These are phyloP conservation scores for Aspergillus kassunensis DNA, from an alignment of 495 filamentous ascomycete species.

Conservation along the genomic window DNA sequence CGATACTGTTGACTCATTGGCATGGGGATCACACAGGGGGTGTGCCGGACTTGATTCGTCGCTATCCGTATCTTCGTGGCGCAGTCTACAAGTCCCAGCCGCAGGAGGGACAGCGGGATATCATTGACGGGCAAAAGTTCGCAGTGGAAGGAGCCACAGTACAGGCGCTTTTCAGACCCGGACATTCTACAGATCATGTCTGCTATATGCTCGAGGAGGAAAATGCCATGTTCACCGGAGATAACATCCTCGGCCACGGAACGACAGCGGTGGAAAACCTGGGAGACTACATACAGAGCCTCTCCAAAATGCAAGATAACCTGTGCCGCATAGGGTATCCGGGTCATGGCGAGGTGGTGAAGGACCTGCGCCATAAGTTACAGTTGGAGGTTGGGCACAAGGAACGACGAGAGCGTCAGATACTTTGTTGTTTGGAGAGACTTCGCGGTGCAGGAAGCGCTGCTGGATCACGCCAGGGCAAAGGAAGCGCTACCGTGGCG, in stretches of 20 bases:
- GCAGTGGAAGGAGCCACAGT: slow-evolving; percentile 37
- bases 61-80: slow-evolving; percentile 42
- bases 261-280: slow-evolving; percentile 1
- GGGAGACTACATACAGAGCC: slow-evolving; percentile 3
- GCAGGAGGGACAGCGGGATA: slow-evolving; percentile 39
- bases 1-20: slow-evolving; percentile 75
- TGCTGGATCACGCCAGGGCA: background rate
- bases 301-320: background rate
- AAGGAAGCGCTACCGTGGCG: background rate
- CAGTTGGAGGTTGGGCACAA: background rate
- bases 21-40: slow-evolving; percentile 77
- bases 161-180: slow-evolving; percentile 35
- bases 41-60: slow-evolving; percentile 53
- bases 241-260: slow-evolving; percentile 55
- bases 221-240: slow-evolving; percentile 79
- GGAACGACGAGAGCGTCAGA: background rate
- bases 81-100: slow-evolving; percentile 45
- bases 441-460: background rate
- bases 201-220: slow-evolving; percentile 52
- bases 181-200: slow-evolving; percentile 44
- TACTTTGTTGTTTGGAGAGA: background rate
- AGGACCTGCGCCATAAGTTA: background rate
- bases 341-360: slow-evolving; percentile 7
- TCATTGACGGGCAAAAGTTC: slow-evolving; percentile 37
- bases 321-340: slow-evolving; percentile 1